A percentile compares a stretch with the other conserved stretches of the same genome.
Conservation (phyloP, 345 rosid genomes). For the Ricinus communis region DNA sequence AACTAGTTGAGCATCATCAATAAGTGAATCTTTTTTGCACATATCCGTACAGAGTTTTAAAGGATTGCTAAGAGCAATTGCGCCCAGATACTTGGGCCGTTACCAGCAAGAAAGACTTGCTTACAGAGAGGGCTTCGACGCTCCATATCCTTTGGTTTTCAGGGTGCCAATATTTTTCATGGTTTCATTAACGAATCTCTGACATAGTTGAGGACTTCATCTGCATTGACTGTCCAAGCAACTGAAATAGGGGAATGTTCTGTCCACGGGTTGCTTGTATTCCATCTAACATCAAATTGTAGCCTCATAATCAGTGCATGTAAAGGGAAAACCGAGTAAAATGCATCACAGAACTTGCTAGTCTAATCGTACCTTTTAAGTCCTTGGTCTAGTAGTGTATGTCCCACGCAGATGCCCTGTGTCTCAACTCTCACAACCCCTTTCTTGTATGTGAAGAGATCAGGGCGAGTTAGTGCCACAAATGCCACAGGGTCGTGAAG, state of each 20-base stretch:
- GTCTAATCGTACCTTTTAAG: slow-evolving; percentile 49
- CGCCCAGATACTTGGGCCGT: not conserved
- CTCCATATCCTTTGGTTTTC: not conserved
- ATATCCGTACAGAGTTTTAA: not conserved
- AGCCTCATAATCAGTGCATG: not conserved
- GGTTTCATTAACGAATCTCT: slow-evolving; percentile 63
- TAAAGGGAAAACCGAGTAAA: not conserved
- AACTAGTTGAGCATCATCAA: not conserved
- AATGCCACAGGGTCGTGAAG: slow-evolving; percentile 91
- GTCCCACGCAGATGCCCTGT: slow-evolving; percentile 80
- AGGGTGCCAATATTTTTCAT: slow-evolving; percentile 12
- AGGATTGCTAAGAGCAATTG: not conserved
- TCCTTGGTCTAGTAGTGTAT: slow-evolving; percentile 93
- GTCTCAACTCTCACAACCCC: slow-evolving; percentile 97
- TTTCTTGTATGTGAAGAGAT: slow-evolving; percentile 75
- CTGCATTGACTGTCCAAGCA: slow-evolving; percentile 78
- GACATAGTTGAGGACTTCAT: slow-evolving; percentile 50
- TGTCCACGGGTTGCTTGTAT: slow-evolving; percentile 77
- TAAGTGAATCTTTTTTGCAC: not conserved
- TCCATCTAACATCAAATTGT: slow-evolving; percentile 57
- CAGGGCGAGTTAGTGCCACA: slow-evolving; percentile 76
- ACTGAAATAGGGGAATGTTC: slow-evolving; percentile 74
- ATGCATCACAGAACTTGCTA: not conserved
- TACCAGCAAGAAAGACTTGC: too few relatives aligned
- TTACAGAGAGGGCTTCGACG: not conserved